Base-by-base conservation (phyloP, 139 green algal species). In the Micractinium sp. region DNA sequence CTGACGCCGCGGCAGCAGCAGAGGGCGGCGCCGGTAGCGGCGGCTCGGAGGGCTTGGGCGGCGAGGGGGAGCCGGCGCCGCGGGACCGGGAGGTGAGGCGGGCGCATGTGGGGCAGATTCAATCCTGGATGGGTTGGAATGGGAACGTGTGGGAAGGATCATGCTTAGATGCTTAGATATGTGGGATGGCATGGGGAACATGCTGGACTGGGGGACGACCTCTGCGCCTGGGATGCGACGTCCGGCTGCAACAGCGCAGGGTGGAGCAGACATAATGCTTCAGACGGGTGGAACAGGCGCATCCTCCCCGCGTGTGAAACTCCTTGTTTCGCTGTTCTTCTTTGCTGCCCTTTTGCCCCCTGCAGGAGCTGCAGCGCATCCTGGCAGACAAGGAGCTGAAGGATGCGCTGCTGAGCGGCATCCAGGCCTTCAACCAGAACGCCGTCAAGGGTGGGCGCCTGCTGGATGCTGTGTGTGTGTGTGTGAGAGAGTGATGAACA, bases 381-480 rank as follows among this genome's bases (percentile, higher is more conserved):
- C 91, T 93, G 39, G 92, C 92, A 0, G 92, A 91, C 38, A 98
- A 98, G 92, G 93, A 92, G 67, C 88, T 90, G 23, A 99, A 99
- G 93, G 90, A 92, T 20, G 84, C 87, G 53, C 90, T 98, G 38
- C 85, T 89, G 47, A 85, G 83, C 2, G 96, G 95, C 23, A 87
- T 99, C 23, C 89, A 86, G 25, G 61, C 95, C 35, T 99, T 99
- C 96, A 98, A 98, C 89, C 86, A 20, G 9, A 86, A 85, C 20
- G 84, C 91, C 19, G 74, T 90, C 76, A 91, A 91, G 33, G 88
- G 88, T 53, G 39, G 53, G 73, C 23, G 16, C n/a, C 3, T 25
- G 19, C 36, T 15, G 41, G 31, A 76, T 20, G 53, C 38, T 73
- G 47, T 61, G 12, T 61, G n/a, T 47, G 13, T 85, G 80, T 56